Base-by-base conservation (phyloP, 169 alveolate species). In the Plasmodium gonderi region DNA sequence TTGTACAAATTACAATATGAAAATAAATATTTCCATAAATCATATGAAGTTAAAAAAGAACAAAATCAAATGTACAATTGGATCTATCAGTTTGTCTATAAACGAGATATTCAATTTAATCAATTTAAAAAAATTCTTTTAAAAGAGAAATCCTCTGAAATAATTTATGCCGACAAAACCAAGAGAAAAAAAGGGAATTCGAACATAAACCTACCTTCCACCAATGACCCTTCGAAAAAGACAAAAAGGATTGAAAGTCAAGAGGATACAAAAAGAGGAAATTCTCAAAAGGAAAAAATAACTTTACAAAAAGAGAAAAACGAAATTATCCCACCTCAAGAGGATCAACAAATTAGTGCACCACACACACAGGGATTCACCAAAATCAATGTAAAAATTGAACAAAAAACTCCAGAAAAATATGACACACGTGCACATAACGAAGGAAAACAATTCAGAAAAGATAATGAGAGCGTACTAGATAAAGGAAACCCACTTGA, bases 1-100 rank as follows among this genome's bases (percentile, higher is more conserved):
- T 26, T 85, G 12, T 17, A 51, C 36, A 60, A 17, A 20, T 11
- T 85, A 9, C 90, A 90, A 23, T 12, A 51, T 51, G 65, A 90
- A 2, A 38, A 36, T 33, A 65, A 38, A 29, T 78, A 90, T 36
- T 78, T 90, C 42, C 76, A 78, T 51, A 90, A 90, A 68, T 44
- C 94, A 0, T 77, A 90, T 45, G 49, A 76, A 67, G 51, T 68
- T 9, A 90, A 90, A 51, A 44, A 68, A 26, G 40, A 78, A 69
- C 31, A 65, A 23, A 77, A 79, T 67, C 40, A 90, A 26, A n/a
- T 64, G 40, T 90, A 78, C 44, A 78, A 49, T 23, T 90, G 94
- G 94, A 44, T 90, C 17, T 31, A 90, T n/a, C 80, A 90, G 5
- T 38, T 90, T 6, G 91, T 77, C 3, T 90, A n/a, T 40, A 49